These are phyloP conservation scores for Mallotus repandus DNA, from an alignment of 441 rosid species.

Conservation along the genomic window DNA sequence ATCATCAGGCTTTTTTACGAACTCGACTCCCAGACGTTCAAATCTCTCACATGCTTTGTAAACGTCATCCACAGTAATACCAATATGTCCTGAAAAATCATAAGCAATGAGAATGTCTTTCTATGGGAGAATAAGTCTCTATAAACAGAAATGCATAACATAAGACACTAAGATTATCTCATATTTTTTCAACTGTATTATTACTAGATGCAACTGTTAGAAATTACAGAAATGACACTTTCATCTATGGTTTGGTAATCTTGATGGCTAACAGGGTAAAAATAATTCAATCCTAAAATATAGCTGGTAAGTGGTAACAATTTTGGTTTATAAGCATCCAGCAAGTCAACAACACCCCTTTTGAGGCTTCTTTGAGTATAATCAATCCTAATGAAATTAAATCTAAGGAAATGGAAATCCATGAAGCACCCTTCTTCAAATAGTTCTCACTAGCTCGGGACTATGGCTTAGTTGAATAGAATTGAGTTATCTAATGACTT, in stretches of 20 bases:
- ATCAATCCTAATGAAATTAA: no score
- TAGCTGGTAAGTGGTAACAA: no score
- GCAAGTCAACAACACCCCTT: no score
- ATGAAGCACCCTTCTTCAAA: no score
- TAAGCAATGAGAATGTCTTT: no score
- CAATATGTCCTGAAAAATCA: slow-evolving; percentile 68
- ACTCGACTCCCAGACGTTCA: slow-evolving; percentile 78
- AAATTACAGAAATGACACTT: neutral
- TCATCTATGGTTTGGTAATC: neutral
- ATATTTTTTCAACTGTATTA: neutral
- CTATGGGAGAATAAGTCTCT: neutral
- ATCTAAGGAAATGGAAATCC: no score
- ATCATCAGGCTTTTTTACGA: slow-evolving; percentile 76
- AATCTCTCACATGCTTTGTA: slow-evolving; percentile 93
- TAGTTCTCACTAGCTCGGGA: no score
- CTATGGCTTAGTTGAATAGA: no score
- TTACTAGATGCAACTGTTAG: neutral
- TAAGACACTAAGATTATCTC: neutral
- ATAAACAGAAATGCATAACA: neutral
- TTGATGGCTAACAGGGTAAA: no score
- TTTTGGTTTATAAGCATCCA: no score
- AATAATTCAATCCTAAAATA: no score
- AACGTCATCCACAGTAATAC: slow-evolving; percentile 80
- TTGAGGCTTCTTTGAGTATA: no score
- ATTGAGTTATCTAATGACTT: neutral